Evolutionary conservation across 176 grass and related monocot genomes (phyloP).

Genomic region (Phyllostachys edulis): DNA sequence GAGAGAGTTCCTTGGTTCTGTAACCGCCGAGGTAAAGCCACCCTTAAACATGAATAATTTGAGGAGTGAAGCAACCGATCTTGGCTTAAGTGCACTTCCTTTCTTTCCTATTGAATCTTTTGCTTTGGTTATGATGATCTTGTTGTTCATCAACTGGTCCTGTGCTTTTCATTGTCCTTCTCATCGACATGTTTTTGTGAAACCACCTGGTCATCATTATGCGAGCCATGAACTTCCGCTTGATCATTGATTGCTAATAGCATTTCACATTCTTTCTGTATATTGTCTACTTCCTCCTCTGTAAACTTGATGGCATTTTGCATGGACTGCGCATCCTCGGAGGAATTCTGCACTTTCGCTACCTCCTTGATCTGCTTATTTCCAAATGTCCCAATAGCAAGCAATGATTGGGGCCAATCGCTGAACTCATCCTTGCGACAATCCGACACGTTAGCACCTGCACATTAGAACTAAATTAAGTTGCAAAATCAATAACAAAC

Average conservation of each 20-base stretch:
- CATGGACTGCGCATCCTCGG: constrained; percentile 8
- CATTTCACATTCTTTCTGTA: constrained; percentile 56
- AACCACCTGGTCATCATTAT: constrained; percentile 24
- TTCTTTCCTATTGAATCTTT: constrained; percentile 47
- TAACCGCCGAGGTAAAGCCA: constrained; percentile 48
- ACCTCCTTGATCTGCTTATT: constrained; percentile 50
- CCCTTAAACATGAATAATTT: constrained; percentile 56
- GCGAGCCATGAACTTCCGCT: constrained; percentile 20
- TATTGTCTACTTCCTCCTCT: constrained; percentile 57
- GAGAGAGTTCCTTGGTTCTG: constrained; percentile 53
- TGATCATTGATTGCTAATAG: constrained; percentile 40
- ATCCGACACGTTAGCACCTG: constrained; percentile 50
- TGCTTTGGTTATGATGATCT: constrained; percentile 52
- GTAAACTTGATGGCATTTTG: constrained; percentile 48
- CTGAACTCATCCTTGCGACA: constrained; percentile 57
- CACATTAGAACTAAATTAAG: constrained; percentile 25
- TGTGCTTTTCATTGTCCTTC: constrained; percentile 28
- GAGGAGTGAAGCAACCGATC: constrained; percentile 56
- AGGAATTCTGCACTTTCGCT: constrained; percentile 23
- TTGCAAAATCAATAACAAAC: constrained; percentile 20
- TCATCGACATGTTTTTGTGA: constrained; percentile 13
- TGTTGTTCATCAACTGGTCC: constrained; percentile 27
- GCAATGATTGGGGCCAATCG: constrained; percentile 64
- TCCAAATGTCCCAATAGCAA: constrained; percentile 80
- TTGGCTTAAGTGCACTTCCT: constrained; percentile 47